Evolutionary conservation across 371 early-diverging fungal species (phyloP), one percentile per base, ranked within the genome.

Genomic region (Mortierella sp.): DNA sequence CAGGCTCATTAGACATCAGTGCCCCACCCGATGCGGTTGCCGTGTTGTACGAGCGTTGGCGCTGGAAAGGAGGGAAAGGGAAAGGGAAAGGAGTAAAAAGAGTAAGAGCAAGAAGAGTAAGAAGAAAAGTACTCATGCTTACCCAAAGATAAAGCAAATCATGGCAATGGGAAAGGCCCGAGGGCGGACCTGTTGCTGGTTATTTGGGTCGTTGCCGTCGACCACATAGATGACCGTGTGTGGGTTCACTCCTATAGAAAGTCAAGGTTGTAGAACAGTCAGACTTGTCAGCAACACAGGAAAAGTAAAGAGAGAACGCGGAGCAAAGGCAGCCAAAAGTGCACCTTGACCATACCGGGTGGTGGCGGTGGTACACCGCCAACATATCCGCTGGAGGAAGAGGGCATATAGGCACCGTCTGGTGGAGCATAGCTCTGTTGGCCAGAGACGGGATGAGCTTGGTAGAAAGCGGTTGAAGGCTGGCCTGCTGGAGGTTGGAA

Each of bases 71-170:
- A 40, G 6, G 43, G 43, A 40, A 40, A 40, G 43, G 43, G n/a
- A n/a, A 40, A 40, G 43, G 43, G 6, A 40, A 40, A 6, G 43
- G 6, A 40, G 43, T 2, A 40, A 40, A 40, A 4, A 6, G 43
- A 40, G 43, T 40, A 40, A 40, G 6, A 40, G 43, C 6, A 40
- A 40, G 6, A 40, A 6, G 43, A 40, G 6, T 6, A 40, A 40
- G 43, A 40, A 4, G 43, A 40, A 40, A 40, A 40, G 43, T 40
- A 40, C 2, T 6, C 34, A 34, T 34, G 50, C 50, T 69, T 54
- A 78, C 78, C 78, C 78, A 46, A 73, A 53, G 26, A 78, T 78
- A 43, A 78, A 78, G 43, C 72, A 78, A 40, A 78, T 44, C 78
- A 78, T 69, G 44, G 78, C 78, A 1, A 78, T 8, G 10, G 78